These are phyloP conservation scores for Rhodotorula sp. DNA, from an alignment of 1,284 basidiomycete genomes.

Conservation along the genomic window DNA sequence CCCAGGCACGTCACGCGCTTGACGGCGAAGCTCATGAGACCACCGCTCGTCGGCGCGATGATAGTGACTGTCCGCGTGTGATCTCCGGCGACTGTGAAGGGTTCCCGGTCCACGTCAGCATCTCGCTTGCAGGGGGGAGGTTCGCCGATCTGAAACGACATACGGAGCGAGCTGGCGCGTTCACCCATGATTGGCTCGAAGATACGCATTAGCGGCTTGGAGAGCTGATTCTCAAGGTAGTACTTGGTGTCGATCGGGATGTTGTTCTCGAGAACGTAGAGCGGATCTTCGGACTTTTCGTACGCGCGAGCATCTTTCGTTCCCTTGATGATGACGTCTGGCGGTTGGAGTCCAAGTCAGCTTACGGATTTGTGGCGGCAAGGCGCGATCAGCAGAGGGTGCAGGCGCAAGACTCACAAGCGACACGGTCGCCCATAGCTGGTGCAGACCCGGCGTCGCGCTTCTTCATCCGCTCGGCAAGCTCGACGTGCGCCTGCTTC, in stretches of 20 bases:
- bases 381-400: neutral
- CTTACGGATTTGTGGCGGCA: neutral
- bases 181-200: constrained; percentile 96
- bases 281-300: constrained; percentile 93
- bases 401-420: constrained; percentile 52
- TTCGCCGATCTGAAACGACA: constrained; percentile 47
- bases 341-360: neutral
- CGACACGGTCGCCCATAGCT: constrained; percentile 88
- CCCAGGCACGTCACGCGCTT: constrained; percentile 89
- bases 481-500: constrained; percentile 92
- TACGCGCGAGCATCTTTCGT: constrained; percentile 97
- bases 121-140: neutral
- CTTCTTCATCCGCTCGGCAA: constrained; percentile 89
- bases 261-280: constrained; percentile 93
- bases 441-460: constrained; percentile 95
- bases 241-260: constrained; percentile 95
- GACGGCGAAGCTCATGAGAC: constrained; percentile 94
- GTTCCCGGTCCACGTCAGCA: neutral
- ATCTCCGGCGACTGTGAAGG: constrained; percentile 73
- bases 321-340: constrained; percentile 87
- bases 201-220: constrained; percentile 90
- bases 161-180: constrained; percentile 76
- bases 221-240: constrained; percentile 93
- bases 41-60: constrained; percentile 88
- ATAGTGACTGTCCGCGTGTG: constrained; percentile 82